Evolutionary conservation across 2,329 filamentous ascomycete species (phyloP).

Genomic region (Sporothrix brasiliensis): DNA sequence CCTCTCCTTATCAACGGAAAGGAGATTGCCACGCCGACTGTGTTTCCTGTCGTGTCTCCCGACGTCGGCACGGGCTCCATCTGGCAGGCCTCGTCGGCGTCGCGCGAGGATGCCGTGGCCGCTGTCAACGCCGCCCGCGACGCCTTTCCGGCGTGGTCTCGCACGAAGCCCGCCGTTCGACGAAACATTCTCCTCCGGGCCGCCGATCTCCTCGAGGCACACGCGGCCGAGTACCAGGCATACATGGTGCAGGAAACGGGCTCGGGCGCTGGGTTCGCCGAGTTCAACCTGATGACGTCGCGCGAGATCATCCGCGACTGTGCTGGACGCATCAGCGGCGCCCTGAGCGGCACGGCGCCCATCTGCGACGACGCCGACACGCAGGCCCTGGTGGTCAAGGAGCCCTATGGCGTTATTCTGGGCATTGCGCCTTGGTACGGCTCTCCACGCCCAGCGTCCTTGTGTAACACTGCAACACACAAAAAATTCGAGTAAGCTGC

Average conservation of each 20-base stretch:
- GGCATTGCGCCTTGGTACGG: constrained; percentile 78
- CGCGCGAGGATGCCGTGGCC: constrained; percentile 39
- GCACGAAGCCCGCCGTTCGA: constrained; percentile 61
- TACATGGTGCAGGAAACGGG: constrained; percentile 61
- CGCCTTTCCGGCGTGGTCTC: constrained; percentile 72
- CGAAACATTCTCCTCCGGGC: constrained; percentile 72
- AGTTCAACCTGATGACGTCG: constrained; percentile 47
- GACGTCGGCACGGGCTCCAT: constrained; percentile 37
- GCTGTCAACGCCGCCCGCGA: constrained; percentile 55
- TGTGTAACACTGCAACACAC: too few relatives aligned
- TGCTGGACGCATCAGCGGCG: constrained; percentile 45
- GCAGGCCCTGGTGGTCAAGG: constrained; percentile 66
- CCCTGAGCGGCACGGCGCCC: constrained; percentile 20
- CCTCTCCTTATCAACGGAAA: constrained; percentile 44
- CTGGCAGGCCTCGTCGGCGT: constrained; percentile 39
- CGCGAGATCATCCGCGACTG: constrained; percentile 48
- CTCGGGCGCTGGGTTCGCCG: constrained; percentile 45
- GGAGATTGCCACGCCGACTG: constrained; percentile 38
- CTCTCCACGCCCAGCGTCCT: too few relatives aligned
- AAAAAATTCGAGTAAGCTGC: too few relatives aligned
- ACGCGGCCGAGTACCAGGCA: constrained; percentile 60
- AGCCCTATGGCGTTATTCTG: constrained; percentile 78
- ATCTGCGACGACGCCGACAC: background rate
- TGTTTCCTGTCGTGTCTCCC: constrained; percentile 41
- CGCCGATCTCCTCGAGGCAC: constrained; percentile 63